Conservation (phyloP, 768 basidiomycete species). For the Gloeostereum incarnatum region DNA sequence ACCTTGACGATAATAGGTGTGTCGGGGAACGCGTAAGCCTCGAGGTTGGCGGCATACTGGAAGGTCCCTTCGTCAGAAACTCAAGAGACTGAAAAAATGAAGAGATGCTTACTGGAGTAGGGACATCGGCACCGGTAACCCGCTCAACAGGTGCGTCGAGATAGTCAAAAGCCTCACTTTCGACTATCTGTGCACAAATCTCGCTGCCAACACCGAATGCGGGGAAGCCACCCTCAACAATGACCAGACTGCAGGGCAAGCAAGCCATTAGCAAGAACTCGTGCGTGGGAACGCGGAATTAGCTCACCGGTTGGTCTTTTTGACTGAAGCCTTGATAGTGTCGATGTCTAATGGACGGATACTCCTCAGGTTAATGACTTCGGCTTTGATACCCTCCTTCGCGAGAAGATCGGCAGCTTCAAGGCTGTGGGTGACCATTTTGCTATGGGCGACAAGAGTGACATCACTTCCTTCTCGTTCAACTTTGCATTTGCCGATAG, state of each 20-base stretch:
- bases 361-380: conserved; percentile 93
- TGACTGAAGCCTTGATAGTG: conserved; percentile 93
- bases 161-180: conserved; percentile 97
- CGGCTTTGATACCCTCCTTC: conserved; percentile 95
- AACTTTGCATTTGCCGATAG: conserved; percentile 96
- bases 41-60: conserved; percentile 87
- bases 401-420: conserved; percentile 91
- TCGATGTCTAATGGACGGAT: conserved; percentile 98
- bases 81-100: conserved; percentile 2
- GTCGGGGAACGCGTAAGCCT: conserved; percentile 90
- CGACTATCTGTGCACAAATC: conserved; percentile 95
- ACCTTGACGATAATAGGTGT: conserved; percentile 88
- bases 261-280: background rate
- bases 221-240: conserved; percentile 98
- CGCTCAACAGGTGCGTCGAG: conserved; percentile 98
- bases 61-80: conserved; percentile 5
- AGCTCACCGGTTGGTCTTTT: conserved; percentile 89
- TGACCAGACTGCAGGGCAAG: conserved; percentile 54
- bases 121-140: conserved; percentile 94
- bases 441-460: conserved; percentile 96
- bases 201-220: conserved; percentile 97
- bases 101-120: conserved; percentile 71
- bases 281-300: background rate
- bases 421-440: conserved; percentile 92
- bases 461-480: conserved; percentile 90